Evolutionary conservation across 2,329 filamentous ascomycete genomes (phyloP).

Genomic region (Parascedosporium putredinis): DNA sequence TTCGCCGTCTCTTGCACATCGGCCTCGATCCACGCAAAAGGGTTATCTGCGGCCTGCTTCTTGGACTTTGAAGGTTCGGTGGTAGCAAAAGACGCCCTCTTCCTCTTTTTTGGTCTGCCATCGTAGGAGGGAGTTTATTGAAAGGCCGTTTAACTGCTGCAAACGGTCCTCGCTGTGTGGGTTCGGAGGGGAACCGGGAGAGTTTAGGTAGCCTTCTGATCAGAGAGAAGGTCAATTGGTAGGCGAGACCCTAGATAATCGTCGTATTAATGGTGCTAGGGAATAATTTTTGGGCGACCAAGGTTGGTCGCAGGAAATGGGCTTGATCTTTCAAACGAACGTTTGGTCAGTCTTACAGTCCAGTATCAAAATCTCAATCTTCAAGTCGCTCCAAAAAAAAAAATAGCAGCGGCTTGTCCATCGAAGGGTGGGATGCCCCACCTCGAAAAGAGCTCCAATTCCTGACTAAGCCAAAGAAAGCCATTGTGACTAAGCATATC

Average conservation of each 20-base stretch:
- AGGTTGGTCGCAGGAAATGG: too few species aligned
- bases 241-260: too few species aligned
- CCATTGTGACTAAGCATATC: slow-evolving; percentile 7
- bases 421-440: slow-evolving; percentile 1
- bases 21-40: slow-evolving; percentile 5
- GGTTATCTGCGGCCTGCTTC: slow-evolving; percentile 2
- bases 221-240: too few species aligned
- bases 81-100: background rate
- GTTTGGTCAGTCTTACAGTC: background rate
- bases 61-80: background rate
- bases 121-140: too few species aligned
- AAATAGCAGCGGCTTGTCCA: background rate
- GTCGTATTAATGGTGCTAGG: too few species aligned
- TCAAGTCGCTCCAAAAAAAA: background rate
- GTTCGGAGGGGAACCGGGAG: too few species aligned
- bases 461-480: background rate
- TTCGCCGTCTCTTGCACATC: background rate
- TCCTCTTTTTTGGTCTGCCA: slow-evolving; percentile 8
- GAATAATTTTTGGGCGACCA: too few species aligned
- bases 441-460: too few species aligned
- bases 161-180: too few species aligned
- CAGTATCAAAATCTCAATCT: background rate
- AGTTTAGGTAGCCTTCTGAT: too few species aligned
- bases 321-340: background rate
- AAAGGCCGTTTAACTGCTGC: too few species aligned